These are phyloP conservation scores for Trypanosoma scelopori DNA, from an alignment of 208 protist species.

Conservation along the genomic window DNA sequence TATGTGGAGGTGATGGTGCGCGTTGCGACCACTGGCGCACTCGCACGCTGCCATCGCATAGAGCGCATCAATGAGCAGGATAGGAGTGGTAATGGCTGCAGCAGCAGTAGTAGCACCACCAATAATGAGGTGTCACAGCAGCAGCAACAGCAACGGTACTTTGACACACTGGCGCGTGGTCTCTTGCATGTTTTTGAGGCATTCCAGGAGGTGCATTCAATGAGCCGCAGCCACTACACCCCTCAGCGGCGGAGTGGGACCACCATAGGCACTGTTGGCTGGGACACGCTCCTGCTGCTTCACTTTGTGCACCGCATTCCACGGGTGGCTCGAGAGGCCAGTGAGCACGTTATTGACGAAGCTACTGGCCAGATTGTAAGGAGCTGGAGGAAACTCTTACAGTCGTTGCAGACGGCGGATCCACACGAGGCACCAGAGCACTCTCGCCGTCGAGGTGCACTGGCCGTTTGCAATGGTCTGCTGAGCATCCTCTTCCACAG, in stretches of 20 bases:
- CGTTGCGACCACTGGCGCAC: conserved; percentile 54
- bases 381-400: conserved; percentile 76
- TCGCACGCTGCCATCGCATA: conserved; percentile 42
- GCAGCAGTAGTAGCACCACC: neutral
- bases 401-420: conserved; percentile 73
- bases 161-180: conserved; percentile 57
- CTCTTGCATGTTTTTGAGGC: conserved; percentile 78
- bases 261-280: conserved; percentile 77
- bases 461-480: conserved; percentile 80
- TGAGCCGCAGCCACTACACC: conserved; percentile 71
- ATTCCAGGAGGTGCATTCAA: conserved; percentile 72
- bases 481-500: conserved; percentile 73
- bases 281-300: conserved; percentile 82
- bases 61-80: conserved; percentile 15
- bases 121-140: conserved; percentile 5
- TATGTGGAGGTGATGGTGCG: conserved; percentile 52
- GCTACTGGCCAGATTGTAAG: conserved; percentile 68
- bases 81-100: conserved; percentile 6
- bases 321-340: conserved; percentile 56
- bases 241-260: conserved; percentile 37
- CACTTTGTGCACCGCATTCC: conserved; percentile 81
- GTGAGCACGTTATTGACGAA: conserved; percentile 61
- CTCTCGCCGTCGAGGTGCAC: conserved; percentile 76
- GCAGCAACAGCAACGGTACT: conserved; percentile 34
- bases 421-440: conserved; percentile 56